A percentile compares a stretch with the other conserved stretches of the same genome.
Conservation (phyloP, 495 filamentous ascomycete genomes). For the Jackrogersella minutella region DNA sequence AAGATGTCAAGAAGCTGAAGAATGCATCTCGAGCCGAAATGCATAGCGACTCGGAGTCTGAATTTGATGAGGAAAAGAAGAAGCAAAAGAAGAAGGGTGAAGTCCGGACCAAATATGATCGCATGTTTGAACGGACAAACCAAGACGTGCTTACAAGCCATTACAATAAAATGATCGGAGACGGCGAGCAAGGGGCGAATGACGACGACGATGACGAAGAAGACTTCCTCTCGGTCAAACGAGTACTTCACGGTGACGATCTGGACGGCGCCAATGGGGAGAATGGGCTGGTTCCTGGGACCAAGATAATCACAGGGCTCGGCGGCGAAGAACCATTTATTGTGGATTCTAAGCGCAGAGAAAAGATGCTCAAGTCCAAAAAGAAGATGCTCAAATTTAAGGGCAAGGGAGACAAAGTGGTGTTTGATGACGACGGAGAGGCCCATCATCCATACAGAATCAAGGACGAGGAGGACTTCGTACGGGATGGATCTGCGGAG, state of each 20-base stretch:
- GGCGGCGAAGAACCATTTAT: slow-evolving; percentile 71
- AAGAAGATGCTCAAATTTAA: slow-evolving; percentile 91
- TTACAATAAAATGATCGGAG: slow-evolving; percentile 83
- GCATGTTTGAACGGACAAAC: slow-evolving; percentile 95
- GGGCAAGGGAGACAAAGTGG: slow-evolving; percentile 79
- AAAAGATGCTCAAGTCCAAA: slow-evolving; percentile 92
- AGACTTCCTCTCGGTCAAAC: slow-evolving; percentile 90
- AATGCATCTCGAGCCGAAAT: slow-evolving; percentile 74
- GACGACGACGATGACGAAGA: slow-evolving; percentile 63
- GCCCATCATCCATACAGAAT: slow-evolving; percentile 87
- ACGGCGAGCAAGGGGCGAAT: slow-evolving; percentile 58
- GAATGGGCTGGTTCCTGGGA: slow-evolving; percentile 43
- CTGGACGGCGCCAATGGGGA: slow-evolving; percentile 48
- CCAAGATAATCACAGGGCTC: slow-evolving; percentile 59
- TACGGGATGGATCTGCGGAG: slow-evolving; percentile 73
- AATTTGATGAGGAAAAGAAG: slow-evolving; percentile 58
- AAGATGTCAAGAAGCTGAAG: slow-evolving; percentile 84
- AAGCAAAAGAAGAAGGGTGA: slow-evolving; percentile 67
- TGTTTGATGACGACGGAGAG: slow-evolving; percentile 92
- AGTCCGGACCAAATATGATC: slow-evolving; percentile 90
- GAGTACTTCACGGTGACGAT: slow-evolving; percentile 69
- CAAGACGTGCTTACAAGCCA: slow-evolving; percentile 93
- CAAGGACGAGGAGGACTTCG: slow-evolving; percentile 81
- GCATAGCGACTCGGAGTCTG: slow-evolving; percentile 59
- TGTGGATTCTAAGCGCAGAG: slow-evolving; percentile 90